Percentiles rank a stretch among this genome's conserved stretches.
phyloP scores from a whole-genome alignment of 768 basidiomycete genomes.

The Termitomyces sp. region DNA sequence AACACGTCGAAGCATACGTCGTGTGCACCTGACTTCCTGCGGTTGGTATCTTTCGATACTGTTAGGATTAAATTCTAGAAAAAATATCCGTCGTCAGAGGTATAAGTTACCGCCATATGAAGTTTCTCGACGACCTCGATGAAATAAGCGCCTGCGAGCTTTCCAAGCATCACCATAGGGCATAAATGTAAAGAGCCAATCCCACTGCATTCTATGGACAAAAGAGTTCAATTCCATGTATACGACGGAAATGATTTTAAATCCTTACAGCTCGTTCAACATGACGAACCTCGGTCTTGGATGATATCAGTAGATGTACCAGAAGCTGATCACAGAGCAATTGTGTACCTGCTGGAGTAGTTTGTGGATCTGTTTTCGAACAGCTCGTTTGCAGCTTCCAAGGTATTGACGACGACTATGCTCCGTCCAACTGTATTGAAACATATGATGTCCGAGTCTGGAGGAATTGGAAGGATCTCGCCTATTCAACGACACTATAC shows the following conservation, averaged over 20 bases:
- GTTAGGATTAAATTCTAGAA: constrained; percentile 23
- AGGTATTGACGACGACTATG: constrained; percentile 17
- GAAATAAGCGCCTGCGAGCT: not conserved
- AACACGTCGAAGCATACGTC: constrained; percentile 21
- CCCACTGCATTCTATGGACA: constrained; percentile 12
- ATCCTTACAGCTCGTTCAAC: constrained; percentile 14
- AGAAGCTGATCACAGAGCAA: not conserved
- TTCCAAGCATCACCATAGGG: constrained; percentile 11
- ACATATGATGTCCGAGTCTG: constrained; percentile 21
- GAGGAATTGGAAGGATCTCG: not conserved
- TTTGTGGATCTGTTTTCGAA: constrained; percentile 16
- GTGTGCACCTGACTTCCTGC: constrained; percentile 20
- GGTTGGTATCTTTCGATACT: constrained; percentile 19
- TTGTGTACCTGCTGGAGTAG: constrained; percentile 17
- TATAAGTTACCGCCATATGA: not conserved
- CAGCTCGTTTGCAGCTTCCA: constrained; percentile 17
- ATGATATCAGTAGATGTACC: not conserved
- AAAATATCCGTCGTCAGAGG: constrained; percentile 12
- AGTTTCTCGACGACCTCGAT: not conserved
- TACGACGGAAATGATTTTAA: not conserved
- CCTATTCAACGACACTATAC: not conserved
- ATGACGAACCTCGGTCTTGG: constrained; percentile 24
- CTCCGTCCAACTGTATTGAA: constrained; percentile 14
- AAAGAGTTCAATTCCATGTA: not conserved
- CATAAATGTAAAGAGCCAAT: constrained; percentile 12